Evolutionary conservation across 2,329 filamentous ascomycete genomes (phyloP), one percentile per base, ranked within the genome.

Genomic region (Xylaria multiplex): DNA sequence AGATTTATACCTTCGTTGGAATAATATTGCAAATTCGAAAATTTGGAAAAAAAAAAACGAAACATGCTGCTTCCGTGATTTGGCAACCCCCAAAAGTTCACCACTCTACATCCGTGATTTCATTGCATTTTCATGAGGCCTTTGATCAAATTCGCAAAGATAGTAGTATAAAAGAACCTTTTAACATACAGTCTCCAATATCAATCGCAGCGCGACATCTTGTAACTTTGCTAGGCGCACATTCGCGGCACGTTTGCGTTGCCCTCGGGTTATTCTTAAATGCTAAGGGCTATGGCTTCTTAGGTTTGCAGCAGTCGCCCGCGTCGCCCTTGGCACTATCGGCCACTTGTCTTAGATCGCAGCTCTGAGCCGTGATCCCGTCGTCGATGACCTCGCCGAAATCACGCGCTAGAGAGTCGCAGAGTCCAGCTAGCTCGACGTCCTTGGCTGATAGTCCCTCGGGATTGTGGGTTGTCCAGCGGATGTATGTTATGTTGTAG

Each of bases 391-490:
- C 71, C 76, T 90, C 89, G 42, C 86, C 87, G 74, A 88, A 84
- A 68, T 85, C 82, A 16, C 71, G 74, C 32, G 87, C 89, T 6
- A 88, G 77, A 27, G 81, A 75, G 76, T 92, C 90, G 72, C 90
- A 92, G 66, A 86, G 81, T 5, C 76, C 73, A 0, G 90, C 91
- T 77, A 93, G 84, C 43, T 81, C 73, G 32, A 90, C 78, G 74
- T 93, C 90, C 73, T 87, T 88, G 22, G 79, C 78, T 0, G 88
- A 90, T n/a, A 93, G 79, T 1, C 91, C 90, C 8, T 81, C 79
- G 0, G 90, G 90, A 64, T 80, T 84, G 75, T 93, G 91, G 1
- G 90, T 93, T 8, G 90, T 92, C 91, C 90, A 93, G 55, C 89
- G 86, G 68, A 93, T 87, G 71, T 88, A 88, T 0, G 87, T 86